These are phyloP conservation scores for Aaosphaeria arxii DNA, from an alignment of 2,329 filamentous ascomycete genomes.

Conservation along the genomic window DNA sequence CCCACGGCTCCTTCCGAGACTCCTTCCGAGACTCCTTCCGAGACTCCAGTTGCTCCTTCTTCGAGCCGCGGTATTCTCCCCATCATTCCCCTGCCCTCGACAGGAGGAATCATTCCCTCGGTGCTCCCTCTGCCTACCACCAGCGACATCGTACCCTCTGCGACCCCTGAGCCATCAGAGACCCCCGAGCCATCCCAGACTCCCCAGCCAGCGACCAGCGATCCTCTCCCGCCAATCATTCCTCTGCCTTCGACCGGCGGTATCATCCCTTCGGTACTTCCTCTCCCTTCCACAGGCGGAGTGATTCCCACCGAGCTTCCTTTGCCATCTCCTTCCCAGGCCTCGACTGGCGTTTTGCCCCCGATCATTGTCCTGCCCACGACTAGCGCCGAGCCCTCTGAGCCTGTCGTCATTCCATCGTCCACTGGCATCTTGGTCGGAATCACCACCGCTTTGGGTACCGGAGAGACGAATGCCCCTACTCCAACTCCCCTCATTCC, in stretches of 20 bases:
- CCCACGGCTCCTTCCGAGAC: neutral
- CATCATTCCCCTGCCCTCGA: neutral
- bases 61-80: neutral
- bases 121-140: slow-evolving; percentile 1
- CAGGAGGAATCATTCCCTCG: slow-evolving; percentile 5
- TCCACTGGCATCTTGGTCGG: slow-evolving; percentile 32
- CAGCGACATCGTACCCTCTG: neutral
- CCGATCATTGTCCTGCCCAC: slow-evolving; percentile 21
- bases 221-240: neutral
- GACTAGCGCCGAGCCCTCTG: slow-evolving; percentile 3
- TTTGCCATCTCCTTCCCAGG: slow-evolving; percentile 6
- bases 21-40: too few relatives aligned
- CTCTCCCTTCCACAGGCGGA: slow-evolving; percentile 3
- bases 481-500: neutral
- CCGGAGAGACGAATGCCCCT: slow-evolving; percentile 1
- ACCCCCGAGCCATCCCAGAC: too few relatives aligned
- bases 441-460: slow-evolving; percentile 34
- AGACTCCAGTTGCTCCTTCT: neutral
- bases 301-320: slow-evolving; percentile 6
- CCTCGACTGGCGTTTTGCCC: slow-evolving; percentile 21
- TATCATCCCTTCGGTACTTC: neutral
- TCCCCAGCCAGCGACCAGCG: neutral
- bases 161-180: neutral
- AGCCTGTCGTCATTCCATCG: slow-evolving; percentile 8
- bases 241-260: neutral